These are phyloP conservation scores for Arctium lappa DNA, from an alignment of 129 eudicot species.

Conservation along the genomic window DNA sequence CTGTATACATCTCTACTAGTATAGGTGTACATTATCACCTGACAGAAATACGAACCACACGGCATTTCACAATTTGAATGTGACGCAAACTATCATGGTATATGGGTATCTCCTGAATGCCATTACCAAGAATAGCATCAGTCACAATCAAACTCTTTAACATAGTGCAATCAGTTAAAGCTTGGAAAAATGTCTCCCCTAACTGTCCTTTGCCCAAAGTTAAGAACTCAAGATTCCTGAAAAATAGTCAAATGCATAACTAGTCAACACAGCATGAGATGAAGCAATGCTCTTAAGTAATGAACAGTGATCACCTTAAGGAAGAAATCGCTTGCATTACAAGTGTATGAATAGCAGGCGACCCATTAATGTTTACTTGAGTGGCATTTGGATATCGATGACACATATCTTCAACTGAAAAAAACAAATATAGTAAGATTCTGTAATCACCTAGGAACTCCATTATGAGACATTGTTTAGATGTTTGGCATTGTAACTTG, in stretches of 20 bases:
- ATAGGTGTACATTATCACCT: slow-evolving; percentile 48
- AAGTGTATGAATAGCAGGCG: slow-evolving; percentile 59
- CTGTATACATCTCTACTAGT: background rate
- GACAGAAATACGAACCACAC: slow-evolving; percentile 81
- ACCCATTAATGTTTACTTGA: slow-evolving; percentile 65
- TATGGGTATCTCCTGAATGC: slow-evolving; percentile 79
- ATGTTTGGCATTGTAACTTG: background rate
- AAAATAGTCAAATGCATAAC: slow-evolving; percentile 22
- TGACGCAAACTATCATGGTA: slow-evolving; percentile 68
- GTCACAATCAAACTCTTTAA: slow-evolving; percentile 64
- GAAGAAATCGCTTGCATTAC: slow-evolving; percentile 74
- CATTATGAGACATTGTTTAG: background rate
- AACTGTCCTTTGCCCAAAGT: slow-evolving; percentile 83
- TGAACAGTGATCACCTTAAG: slow-evolving; percentile 47
- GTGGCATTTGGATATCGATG: slow-evolving; percentile 86
- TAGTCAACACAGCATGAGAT: background rate
- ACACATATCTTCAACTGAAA: slow-evolving; percentile 92
- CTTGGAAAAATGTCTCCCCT: slow-evolving; percentile 81
- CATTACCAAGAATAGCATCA: slow-evolving; percentile 89
- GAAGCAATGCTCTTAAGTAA: background rate
- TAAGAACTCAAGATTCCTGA: slow-evolving; percentile 80
- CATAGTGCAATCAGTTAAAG: slow-evolving; percentile 68
- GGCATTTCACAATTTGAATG: slow-evolving; percentile 83
- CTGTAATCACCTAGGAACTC: slow-evolving; percentile 9
- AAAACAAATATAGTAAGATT: slow-evolving; percentile 13